phyloP scores from a whole-genome alignment of 2,329 filamentous ascomycete genomes.

The Cytospora piceicola region DNA sequence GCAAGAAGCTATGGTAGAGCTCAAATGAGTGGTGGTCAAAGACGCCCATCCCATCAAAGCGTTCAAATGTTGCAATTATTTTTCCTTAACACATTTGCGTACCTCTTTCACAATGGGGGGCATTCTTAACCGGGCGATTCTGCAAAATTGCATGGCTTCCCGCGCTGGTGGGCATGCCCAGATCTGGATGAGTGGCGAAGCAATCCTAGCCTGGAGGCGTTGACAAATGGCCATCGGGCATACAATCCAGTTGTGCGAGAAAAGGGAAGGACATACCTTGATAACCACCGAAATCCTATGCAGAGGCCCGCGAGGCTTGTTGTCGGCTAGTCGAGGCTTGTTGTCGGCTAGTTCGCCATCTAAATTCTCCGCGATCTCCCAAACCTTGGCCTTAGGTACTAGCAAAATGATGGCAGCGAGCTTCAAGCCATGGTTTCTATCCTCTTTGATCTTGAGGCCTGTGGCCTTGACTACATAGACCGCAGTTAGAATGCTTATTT shows the following conservation, averaged over 20 bases:
- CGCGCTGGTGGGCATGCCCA: conserved; percentile 4
- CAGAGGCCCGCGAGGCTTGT: background rate
- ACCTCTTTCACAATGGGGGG: conserved; percentile 4
- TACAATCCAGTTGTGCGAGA: background rate
- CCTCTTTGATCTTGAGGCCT: background rate
- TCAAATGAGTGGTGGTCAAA: too few species aligned
- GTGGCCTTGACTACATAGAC: background rate
- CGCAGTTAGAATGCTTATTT: background rate
- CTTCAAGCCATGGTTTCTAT: background rate
- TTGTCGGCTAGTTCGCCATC: background rate
- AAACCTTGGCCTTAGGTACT: background rate
- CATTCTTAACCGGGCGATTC: background rate
- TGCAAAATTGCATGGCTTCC: background rate
- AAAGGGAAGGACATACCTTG: background rate
- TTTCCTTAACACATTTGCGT: background rate
- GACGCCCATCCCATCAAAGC: background rate
- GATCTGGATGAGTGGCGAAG: background rate
- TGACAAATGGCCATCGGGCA: background rate
- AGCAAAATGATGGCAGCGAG: background rate
- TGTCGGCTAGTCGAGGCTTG: background rate
- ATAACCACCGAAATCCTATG: background rate
- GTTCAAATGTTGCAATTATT: too few species aligned
- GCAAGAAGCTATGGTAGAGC: background rate
- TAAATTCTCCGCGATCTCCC: background rate
- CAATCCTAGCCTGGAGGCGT: background rate